These are phyloP conservation scores for Grosmannia clavigera DNA, from an alignment of 2,329 filamentous ascomycete species.

Conservation along the genomic window DNA sequence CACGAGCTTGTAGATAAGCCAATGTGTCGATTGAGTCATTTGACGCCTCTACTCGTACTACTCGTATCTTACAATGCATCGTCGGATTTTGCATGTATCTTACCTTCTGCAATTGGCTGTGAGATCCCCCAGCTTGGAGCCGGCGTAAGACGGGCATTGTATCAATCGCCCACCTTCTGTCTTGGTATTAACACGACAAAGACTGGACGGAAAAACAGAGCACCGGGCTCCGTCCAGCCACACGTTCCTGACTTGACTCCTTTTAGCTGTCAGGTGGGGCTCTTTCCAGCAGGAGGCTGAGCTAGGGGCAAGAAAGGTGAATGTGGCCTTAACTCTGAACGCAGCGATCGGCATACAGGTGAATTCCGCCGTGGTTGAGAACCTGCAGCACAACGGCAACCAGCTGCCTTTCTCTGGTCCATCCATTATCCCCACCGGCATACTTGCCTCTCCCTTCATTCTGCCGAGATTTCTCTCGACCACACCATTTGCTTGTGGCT, in stretches of 20 bases:
- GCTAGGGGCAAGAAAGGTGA: background rate
- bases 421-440: background rate
- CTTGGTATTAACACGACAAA: background rate
- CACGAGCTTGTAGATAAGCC: background rate
- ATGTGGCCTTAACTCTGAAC: background rate
- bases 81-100: background rate
- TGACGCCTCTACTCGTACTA: background rate
- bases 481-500: background rate
- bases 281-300: background rate
- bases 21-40: background rate
- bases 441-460: background rate
- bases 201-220: constrained; percentile 2
- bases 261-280: background rate
- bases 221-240: background rate
- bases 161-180: background rate
- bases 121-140: too few species aligned
- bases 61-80: too few species aligned
- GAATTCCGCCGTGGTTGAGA: background rate
- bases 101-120: too few species aligned
- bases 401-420: background rate
- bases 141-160: too few species aligned
- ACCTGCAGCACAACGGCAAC: background rate
- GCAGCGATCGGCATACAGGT: background rate
- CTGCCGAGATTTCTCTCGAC: background rate
- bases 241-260: constrained; percentile 7